These are phyloP conservation scores for Hymenoscyphus albidus DNA, from an alignment of 2,329 filamentous ascomycete genomes.

Conservation along the genomic window DNA sequence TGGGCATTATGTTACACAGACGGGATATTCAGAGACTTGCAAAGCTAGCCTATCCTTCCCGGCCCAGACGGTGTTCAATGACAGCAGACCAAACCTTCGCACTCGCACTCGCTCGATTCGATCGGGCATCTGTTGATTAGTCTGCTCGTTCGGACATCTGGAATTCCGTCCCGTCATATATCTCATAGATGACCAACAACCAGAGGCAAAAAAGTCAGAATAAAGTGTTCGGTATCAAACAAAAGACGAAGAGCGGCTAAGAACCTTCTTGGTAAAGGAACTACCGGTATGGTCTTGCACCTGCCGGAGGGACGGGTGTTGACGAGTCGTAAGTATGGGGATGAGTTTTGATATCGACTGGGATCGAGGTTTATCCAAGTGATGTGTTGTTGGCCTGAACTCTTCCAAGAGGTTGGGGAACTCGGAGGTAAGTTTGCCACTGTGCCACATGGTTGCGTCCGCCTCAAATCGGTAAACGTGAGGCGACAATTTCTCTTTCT, in stretches of 20 bases:
- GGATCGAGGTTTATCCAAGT: not conserved
- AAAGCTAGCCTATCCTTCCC: not conserved
- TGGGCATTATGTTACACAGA: not conserved
- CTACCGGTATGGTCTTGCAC: not conserved
- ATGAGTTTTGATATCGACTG: not conserved
- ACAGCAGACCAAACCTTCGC: not conserved
- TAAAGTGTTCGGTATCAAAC: not conserved
- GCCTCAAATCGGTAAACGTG: not conserved
- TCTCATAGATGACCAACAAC: not conserved
- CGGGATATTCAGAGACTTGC: not conserved
- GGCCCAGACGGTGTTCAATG: not conserved
- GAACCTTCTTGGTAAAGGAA: not conserved
- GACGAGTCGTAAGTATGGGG: not conserved
- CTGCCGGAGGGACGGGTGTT: not conserved
- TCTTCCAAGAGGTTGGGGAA: not conserved
- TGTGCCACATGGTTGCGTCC: not conserved
- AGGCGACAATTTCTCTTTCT: not conserved
- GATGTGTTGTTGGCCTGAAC: slow-evolving; percentile 2
- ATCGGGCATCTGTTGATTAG: too few species aligned
- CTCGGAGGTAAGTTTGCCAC: not conserved
- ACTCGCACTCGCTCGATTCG: not conserved
- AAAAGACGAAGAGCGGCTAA: not conserved
- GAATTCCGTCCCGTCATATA: not conserved
- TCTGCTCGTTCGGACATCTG: not conserved
- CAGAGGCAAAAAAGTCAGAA: not conserved